phyloP scores from a whole-genome alignment of 176 grass and related monocot genomes.

The Chrysopogon serrulatus region DNA sequence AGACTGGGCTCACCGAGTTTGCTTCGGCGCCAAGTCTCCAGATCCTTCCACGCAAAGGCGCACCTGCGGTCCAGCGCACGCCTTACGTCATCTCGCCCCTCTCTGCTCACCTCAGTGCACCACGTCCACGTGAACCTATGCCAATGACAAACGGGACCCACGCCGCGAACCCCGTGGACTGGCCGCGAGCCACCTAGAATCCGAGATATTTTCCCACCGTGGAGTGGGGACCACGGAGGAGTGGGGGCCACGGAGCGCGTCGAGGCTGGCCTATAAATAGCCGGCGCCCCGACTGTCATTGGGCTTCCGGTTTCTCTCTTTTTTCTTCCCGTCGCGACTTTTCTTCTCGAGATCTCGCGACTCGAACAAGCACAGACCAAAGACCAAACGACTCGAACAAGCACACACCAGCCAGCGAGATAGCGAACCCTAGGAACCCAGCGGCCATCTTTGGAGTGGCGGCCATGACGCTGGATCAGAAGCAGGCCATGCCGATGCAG shows the following conservation, averaged over 20 bases:
- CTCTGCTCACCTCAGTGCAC: not conserved
- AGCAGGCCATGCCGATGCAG: conserved; percentile 15
- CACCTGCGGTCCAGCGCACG: conserved; percentile 1
- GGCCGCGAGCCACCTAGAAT: not conserved
- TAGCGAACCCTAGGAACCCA: not conserved
- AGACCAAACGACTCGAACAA: not conserved
- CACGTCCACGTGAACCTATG: not conserved
- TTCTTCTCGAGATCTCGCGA: not conserved
- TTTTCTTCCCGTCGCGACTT: not conserved
- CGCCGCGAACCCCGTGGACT: not conserved
- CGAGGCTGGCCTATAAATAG: not conserved
- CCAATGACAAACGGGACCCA: not conserved
- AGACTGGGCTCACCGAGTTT: not conserved
- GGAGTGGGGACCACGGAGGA: not conserved
- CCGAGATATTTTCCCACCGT: conserved; percentile 26
- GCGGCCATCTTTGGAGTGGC: not conserved
- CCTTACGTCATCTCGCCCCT: not conserved
- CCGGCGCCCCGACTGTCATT: not conserved
- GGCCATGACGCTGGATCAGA: conserved; percentile 43
- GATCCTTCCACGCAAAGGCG: conserved; percentile 22
- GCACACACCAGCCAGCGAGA: not conserved
- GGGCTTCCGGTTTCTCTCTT: not conserved
- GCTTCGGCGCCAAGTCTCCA: conserved; percentile 31
- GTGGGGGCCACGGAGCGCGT: not conserved
- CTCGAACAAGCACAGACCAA: not conserved